Evolutionary conservation across 352 stramenopile genomes (phyloP).

Genomic region (Globisporangium canariense): DNA sequence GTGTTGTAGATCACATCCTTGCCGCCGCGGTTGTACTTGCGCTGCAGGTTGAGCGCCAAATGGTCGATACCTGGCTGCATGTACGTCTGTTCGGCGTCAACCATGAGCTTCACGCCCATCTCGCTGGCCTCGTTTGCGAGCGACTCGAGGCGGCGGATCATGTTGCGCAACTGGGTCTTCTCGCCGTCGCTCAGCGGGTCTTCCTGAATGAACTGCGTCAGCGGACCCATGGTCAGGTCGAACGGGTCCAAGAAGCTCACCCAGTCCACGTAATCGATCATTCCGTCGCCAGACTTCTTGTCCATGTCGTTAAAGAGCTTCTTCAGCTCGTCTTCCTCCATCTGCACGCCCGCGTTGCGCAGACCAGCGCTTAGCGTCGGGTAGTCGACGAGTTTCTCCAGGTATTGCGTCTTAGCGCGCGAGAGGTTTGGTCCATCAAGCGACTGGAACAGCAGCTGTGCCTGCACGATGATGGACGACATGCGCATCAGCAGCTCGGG

Average conservation of each 20-base stretch:
- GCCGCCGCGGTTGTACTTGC: slow-evolving; percentile 88
- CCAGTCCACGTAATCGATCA: slow-evolving; percentile 96
- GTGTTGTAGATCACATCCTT: slow-evolving; percentile 95
- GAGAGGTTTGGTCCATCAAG: slow-evolving; percentile 88
- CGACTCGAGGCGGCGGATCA: slow-evolving; percentile 83
- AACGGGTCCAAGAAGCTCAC: slow-evolving; percentile 90
- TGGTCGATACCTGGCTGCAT: slow-evolving; percentile 98
- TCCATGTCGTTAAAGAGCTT: slow-evolving; percentile 68
- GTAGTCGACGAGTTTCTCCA: slow-evolving; percentile 81
- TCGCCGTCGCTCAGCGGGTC: slow-evolving; percentile 79
- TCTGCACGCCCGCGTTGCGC: slow-evolving; percentile 58
- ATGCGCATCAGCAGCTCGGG: slow-evolving; percentile 94
- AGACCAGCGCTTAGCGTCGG: slow-evolving; percentile 67
- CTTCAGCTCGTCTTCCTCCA: slow-evolving; percentile 61
- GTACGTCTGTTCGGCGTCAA: slow-evolving; percentile 97
- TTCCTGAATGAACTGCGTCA: slow-evolving; percentile 86
- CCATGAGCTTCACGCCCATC: slow-evolving; percentile 91
- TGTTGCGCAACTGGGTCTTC: slow-evolving; percentile 89
- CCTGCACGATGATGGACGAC: slow-evolving; percentile 91
- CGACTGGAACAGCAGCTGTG: slow-evolving; percentile 89
- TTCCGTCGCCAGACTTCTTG: slow-evolving; percentile 53
- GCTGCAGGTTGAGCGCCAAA: slow-evolving; percentile 82
- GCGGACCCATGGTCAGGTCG: slow-evolving; percentile 84
- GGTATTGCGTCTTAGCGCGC: slow-evolving; percentile 75
- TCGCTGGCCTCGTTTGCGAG: slow-evolving; percentile 70